phyloP scores from a whole-genome alignment of 345 rosid genomes.

The Rhodomyrtus tomentosa region DNA sequence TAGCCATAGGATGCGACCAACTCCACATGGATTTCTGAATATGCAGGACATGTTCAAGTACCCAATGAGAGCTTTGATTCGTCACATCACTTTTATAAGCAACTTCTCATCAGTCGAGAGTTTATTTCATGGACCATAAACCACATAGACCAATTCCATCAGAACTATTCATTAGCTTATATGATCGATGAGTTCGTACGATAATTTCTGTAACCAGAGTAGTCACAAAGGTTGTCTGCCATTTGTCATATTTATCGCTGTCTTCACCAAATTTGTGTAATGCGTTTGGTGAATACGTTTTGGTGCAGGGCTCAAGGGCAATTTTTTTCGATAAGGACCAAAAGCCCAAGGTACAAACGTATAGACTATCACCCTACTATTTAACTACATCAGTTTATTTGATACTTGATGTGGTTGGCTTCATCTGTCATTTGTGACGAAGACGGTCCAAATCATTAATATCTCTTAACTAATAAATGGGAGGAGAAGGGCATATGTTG shows the following conservation, averaged over 20 bases:
- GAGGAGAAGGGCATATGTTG: not conserved
- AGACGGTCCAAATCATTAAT: not conserved
- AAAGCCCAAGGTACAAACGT: constrained; percentile 6
- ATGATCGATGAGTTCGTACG: not conserved
- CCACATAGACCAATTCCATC: not conserved
- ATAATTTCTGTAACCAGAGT: not conserved
- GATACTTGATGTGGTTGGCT: not conserved
- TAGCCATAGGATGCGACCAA: not conserved
- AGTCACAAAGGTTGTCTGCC: not conserved
- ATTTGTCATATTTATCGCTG: not conserved
- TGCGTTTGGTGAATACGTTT: not conserved
- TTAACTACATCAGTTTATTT: not conserved
- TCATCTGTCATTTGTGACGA: not conserved
- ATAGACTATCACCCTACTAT: not conserved
- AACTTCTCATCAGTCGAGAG: not conserved
- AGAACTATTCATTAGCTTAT: not conserved
- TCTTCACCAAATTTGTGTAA: not conserved
- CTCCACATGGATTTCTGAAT: not conserved
- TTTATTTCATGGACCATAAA: not conserved
- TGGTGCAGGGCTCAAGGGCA: constrained; percentile 10
- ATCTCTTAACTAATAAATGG: not conserved
- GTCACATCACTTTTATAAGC: not conserved
- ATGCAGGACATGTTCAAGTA: not conserved
- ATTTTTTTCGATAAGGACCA: constrained; percentile 10
- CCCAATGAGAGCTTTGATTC: not conserved